These are phyloP conservation scores for Epicoccum nigrum DNA, from an alignment of 2,329 filamentous ascomycete species.

Conservation along the genomic window DNA sequence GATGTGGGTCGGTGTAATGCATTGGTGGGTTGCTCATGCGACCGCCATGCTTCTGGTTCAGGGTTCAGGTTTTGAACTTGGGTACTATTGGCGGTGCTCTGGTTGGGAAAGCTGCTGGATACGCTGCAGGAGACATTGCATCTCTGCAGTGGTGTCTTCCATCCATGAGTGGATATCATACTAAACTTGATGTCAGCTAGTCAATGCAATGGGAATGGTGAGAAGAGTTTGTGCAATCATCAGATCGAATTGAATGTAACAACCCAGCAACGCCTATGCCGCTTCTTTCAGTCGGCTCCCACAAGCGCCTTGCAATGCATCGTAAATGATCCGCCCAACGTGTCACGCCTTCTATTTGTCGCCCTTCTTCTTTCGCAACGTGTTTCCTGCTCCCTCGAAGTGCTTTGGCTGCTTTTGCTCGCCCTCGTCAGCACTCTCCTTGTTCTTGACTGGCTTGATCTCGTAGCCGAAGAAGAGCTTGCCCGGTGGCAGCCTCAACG, in stretches of 20 bases:
- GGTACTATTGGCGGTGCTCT: too few relatives aligned
- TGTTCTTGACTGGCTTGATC: constrained; percentile 83
- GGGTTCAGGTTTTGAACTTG: too few relatives aligned
- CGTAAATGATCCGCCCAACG: constrained; percentile 1
- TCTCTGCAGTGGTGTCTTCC: too few relatives aligned
- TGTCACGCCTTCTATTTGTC: constrained; percentile 37
- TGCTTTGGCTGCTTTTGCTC: constrained; percentile 68
- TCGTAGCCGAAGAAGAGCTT: constrained; percentile 98
- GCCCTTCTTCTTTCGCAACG: constrained; percentile 75
- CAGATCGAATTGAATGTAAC: constrained; percentile 9
- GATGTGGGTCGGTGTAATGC: background rate
- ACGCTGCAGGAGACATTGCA: too few relatives aligned
- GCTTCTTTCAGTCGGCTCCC: constrained; percentile 5
- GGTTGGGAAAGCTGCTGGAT: too few relatives aligned
- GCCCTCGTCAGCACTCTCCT: constrained; percentile 63
- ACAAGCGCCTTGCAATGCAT: constrained; percentile 31
- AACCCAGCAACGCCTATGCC: constrained; percentile 17
- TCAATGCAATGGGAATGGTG: background rate
- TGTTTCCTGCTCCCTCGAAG: constrained; percentile 86
- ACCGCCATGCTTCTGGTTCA: too few relatives aligned
- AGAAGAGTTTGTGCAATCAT: background rate
- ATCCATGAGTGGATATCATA: background rate
- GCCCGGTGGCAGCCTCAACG: constrained; percentile 80
- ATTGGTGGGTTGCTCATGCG: too few relatives aligned
- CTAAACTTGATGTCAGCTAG: background rate